These are phyloP conservation scores for Beauveria bassiana DNA, from an alignment of 2,329 filamentous ascomycete genomes.

Conservation along the genomic window DNA sequence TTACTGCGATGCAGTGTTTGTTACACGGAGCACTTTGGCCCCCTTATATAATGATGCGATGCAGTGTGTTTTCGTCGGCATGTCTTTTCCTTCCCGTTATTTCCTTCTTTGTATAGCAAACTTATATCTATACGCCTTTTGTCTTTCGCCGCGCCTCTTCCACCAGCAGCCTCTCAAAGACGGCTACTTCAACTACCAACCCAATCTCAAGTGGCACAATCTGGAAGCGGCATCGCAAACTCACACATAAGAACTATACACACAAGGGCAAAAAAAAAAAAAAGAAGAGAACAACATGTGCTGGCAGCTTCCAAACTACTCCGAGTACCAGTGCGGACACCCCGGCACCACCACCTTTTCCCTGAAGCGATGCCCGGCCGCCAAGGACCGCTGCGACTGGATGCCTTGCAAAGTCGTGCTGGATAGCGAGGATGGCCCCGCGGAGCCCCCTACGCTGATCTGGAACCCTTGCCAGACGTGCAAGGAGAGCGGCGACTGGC, in stretches of 20 bases:
- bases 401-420: no score
- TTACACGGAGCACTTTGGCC: not conserved
- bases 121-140: no score
- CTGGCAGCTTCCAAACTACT: not conserved
- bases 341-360: not conserved
- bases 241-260: no score
- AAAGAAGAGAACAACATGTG: not conserved
- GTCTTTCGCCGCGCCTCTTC: no score
- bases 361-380: not conserved
- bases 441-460: not conserved
- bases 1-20: not conserved
- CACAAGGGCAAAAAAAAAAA: not conserved
- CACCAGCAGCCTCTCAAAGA: no score
- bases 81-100: not conserved
- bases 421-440: not conserved
- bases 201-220: no score
- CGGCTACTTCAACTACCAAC: no score
- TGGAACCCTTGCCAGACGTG: not conserved
- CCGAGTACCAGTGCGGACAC: not conserved
- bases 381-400: not conserved
- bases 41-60: not conserved
- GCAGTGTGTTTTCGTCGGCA: not conserved
- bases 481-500: not conserved
- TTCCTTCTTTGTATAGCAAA: no score
- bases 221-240: no score